Evolutionary conservation across 163 green algal species (phyloP).

Genomic region (Scenedesmus sp.): DNA sequence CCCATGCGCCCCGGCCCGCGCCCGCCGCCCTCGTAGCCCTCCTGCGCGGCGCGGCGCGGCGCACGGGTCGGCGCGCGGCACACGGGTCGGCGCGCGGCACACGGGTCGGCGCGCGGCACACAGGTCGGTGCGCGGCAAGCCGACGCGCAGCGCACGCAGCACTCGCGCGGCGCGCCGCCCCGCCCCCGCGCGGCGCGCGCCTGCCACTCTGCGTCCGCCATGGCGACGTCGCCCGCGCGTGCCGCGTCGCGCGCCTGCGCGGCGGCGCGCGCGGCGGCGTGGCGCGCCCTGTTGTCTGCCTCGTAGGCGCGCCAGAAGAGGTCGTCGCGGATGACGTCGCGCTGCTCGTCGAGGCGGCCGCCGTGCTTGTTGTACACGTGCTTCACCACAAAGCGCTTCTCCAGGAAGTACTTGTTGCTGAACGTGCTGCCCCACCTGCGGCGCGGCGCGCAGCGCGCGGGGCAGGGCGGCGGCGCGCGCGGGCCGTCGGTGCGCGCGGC

Average conservation of each 20-base stretch:
- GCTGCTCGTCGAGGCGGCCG: constrained; percentile 75
- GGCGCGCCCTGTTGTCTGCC: constrained; percentile 58
- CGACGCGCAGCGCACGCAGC: background rate
- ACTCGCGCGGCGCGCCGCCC: background rate
- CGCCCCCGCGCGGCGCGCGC: background rate
- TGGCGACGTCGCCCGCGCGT: no score
- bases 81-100: no score
- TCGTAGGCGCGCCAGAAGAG: constrained; percentile 77
- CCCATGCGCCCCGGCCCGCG: constrained; percentile 7
- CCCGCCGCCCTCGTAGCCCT: constrained; percentile 15
- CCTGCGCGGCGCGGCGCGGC: no score
- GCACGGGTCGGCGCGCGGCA: no score
- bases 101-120: no score
- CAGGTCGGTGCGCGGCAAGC: background rate
- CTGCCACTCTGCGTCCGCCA: constrained; percentile 30
- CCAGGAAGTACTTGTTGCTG: constrained; percentile 94
- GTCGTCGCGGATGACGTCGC: constrained; percentile 57
- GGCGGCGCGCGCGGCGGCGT: constrained; percentile 27
- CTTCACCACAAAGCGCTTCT: constrained; percentile 94
- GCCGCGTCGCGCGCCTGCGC: constrained; percentile 54
- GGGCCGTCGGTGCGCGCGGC: no score
- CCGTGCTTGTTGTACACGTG: constrained; percentile 94
- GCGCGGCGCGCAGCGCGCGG: background rate
- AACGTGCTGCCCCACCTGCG: constrained; percentile 87
- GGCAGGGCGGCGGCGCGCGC: no score